A percentile compares a stretch with the other conserved stretches of the same genome.
Conservation (phyloP, 73 alveolate species). For the Symbiodinium natans region DNA sequence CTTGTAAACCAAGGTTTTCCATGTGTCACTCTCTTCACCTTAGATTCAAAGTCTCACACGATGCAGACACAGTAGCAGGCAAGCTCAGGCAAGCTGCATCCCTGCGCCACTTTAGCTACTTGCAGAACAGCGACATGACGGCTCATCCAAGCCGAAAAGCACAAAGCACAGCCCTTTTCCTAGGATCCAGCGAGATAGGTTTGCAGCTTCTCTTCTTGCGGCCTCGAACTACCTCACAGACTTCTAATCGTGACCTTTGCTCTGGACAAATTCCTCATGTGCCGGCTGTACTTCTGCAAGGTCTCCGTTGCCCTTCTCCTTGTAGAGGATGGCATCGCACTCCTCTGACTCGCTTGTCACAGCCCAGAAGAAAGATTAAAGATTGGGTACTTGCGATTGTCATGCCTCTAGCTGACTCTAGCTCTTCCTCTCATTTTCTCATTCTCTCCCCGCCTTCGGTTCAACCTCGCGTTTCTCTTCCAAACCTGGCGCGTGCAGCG, state of each 20-base stretch:
- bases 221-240: no score
- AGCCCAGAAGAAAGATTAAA: not conserved
- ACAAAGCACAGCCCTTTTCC: conserved; percentile 21
- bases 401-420: no score
- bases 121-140: not conserved
- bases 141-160: conserved; percentile 38
- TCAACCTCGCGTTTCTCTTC: conserved; percentile 24
- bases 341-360: not conserved
- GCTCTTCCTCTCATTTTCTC: not conserved
- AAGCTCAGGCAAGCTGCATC: conserved; percentile 13
- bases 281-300: not conserved
- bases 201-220: no score
- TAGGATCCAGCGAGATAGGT: not conserved
- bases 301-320: conserved; percentile 9
- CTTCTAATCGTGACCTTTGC: no score
- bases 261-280: not conserved
- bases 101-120: no score
- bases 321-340: conserved; percentile 32
- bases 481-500: not conserved
- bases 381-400: no score
- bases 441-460: not conserved
- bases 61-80: not conserved
- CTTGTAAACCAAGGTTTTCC: not conserved
- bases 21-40: not conserved
- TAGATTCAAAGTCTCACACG: not conserved